Conservation (phyloP, 768 basidiomycete genomes). For the Daedaleopsis nitida region DNA sequence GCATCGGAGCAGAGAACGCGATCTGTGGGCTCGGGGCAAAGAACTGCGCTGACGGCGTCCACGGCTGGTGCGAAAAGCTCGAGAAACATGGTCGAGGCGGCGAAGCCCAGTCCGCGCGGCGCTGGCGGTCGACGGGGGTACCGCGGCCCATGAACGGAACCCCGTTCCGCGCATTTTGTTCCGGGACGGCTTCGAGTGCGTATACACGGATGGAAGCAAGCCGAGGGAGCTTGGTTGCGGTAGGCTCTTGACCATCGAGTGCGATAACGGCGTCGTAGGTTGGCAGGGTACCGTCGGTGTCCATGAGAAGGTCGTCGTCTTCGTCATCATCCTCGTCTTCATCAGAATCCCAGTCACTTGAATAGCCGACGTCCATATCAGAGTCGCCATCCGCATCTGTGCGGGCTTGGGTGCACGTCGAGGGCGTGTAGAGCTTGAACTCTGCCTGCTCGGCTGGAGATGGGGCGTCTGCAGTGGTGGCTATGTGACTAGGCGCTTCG, state of each 20-base stretch:
- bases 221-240: slow-evolving; percentile 9
- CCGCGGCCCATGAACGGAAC: slow-evolving; percentile 22
- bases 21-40: neutral
- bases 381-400: slow-evolving; percentile 8
- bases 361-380: slow-evolving; percentile 8
- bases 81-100: neutral
- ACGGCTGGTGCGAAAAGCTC: neutral
- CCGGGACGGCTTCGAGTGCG: slow-evolving; percentile 8
- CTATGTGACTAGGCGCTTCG: neutral
- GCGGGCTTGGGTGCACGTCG: neutral
- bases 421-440: slow-evolving; percentile 20
- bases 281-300: slow-evolving; percentile 4
- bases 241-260: neutral
- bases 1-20: too few species aligned
- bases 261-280: slow-evolving; percentile 10
- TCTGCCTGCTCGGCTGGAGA: neutral
- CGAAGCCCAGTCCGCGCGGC: slow-evolving; percentile 19
- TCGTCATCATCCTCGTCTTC: slow-evolving; percentile 8
- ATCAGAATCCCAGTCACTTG: slow-evolving; percentile 6
- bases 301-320: slow-evolving; percentile 4
- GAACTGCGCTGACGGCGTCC: neutral
- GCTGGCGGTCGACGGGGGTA: slow-evolving; percentile 20
- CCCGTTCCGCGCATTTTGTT: slow-evolving; percentile 9
- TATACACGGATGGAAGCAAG: slow-evolving; percentile 14
- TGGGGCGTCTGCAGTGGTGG: neutral